A percentile compares a stretch with the other conserved stretches of the same genome.
Evolutionary conservation across 1,284 basidiomycete genomes (phyloP).

Genomic region (Blastosporella zonata): DNA sequence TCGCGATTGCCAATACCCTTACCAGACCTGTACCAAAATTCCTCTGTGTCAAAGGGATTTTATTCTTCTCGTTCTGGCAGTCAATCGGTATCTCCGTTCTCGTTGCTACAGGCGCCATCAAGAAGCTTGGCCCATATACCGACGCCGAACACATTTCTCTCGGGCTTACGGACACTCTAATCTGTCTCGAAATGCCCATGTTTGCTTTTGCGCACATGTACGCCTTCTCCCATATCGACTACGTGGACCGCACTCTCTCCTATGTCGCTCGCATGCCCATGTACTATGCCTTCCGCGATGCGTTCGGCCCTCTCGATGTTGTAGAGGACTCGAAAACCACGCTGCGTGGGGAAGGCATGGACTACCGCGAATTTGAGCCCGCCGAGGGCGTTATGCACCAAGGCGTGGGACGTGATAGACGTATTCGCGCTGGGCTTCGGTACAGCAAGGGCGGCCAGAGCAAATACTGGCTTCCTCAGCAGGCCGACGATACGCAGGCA

Average conservation of each 20-base stretch:
- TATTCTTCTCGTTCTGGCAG: constrained; percentile 99
- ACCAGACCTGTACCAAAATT: constrained; percentile 85
- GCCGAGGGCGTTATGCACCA: constrained; percentile 91
- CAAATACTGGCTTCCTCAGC: constrained; percentile 89
- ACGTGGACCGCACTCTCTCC: constrained; percentile 62
- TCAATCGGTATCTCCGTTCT: constrained; percentile 84
- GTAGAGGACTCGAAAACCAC: constrained; percentile 84
- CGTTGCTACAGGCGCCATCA: constrained; percentile 79
- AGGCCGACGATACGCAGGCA: constrained; percentile 42
- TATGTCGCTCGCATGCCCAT: constrained; percentile 88
- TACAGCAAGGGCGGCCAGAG: constrained; percentile 86
- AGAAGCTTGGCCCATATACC: constrained; percentile 80
- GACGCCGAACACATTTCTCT: constrained; percentile 90
- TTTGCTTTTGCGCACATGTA: constrained; percentile 94
- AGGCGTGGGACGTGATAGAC: constrained; percentile 75
- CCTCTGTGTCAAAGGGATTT: constrained; percentile 95
- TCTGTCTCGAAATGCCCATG: constrained; percentile 97
- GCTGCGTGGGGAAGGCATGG: constrained; percentile 85
- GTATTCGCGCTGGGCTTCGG: constrained; percentile 86
- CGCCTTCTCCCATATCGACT: constrained; percentile 85
- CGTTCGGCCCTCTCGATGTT: constrained; percentile 85
- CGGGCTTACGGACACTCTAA: constrained; percentile 85
- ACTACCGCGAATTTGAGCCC: constrained; percentile 94
- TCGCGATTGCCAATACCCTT: not conserved
- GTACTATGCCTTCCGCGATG: constrained; percentile 83